Percentiles rank a stretch among this genome's conserved stretches.
Conservation (phyloP, 2,329 filamentous ascomycete genomes). For the Apiospora hydei region DNA sequence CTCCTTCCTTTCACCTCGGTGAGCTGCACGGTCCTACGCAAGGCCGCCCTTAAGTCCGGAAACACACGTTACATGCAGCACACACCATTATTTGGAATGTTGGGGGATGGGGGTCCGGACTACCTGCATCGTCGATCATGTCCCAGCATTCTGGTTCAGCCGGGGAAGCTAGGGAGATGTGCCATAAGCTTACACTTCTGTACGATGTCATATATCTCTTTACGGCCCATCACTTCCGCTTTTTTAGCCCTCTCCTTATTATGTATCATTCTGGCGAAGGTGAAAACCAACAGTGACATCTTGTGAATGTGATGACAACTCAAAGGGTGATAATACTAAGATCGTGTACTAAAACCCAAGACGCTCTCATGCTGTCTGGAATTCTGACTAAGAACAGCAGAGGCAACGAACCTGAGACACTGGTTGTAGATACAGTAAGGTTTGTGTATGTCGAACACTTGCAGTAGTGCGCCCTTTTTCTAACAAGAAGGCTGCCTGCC, state of each 20-base stretch:
- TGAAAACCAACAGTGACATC: too few relatives aligned
- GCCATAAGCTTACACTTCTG: slow-evolving; percentile 7
- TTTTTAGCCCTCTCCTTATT: neutral
- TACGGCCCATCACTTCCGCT: neutral
- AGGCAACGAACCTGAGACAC: too few relatives aligned
- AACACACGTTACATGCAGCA: neutral
- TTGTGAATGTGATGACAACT: too few relatives aligned
- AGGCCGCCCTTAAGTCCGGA: neutral
- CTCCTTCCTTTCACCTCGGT: neutral
- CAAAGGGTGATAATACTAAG: too few relatives aligned
- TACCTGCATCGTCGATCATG: neutral
- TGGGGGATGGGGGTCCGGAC: neutral
- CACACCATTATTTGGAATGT: neutral
- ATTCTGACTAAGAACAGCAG: too few relatives aligned
- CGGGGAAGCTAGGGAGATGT: neutral
- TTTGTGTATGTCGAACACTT: neutral
- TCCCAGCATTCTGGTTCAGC: neutral
- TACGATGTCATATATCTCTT: neutral
- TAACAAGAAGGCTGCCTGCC: neutral
- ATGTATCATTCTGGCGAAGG: too few relatives aligned
- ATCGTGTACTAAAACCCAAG: too few relatives aligned
- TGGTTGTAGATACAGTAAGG: too few relatives aligned
- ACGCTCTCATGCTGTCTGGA: too few relatives aligned
- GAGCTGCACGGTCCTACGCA: neutral
- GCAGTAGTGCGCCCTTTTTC: neutral